Evolutionary conservation across 257 asterid species (phyloP).

Genomic region (Ajuga chamaepitys): DNA sequence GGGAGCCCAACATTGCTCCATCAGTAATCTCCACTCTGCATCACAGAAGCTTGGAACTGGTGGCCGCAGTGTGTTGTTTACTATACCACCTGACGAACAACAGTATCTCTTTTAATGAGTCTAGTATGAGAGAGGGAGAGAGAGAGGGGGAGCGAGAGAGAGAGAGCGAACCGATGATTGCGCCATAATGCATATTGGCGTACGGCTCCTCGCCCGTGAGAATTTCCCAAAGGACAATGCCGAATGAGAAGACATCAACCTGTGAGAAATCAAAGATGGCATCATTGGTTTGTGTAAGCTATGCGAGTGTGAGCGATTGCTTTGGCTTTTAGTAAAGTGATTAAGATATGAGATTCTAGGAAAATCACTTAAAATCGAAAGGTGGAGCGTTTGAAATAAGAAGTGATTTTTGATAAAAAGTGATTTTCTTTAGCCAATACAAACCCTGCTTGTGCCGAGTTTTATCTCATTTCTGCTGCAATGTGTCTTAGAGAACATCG

Average conservation of each 20-base stretch:
- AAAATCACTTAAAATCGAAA: no score
- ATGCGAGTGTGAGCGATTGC: no score
- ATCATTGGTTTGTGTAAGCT: not conserved
- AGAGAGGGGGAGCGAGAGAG: not conserved
- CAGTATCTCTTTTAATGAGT: not conserved
- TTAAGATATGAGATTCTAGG: no score
- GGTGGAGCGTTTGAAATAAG: no score
- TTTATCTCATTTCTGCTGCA: not conserved
- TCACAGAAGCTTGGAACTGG: conserved; percentile 73
- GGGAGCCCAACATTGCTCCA: conserved; percentile 99
- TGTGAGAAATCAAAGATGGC: conserved; percentile 21
- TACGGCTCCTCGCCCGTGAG: conserved; percentile 98
- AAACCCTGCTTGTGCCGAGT: no score
- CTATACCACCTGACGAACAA: conserved; percentile 68
- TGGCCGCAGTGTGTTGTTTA: conserved; percentile 79
- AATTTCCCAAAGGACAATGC: conserved; percentile 93
- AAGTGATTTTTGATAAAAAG: no score
- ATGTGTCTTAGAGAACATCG: not conserved
- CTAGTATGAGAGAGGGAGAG: not conserved
- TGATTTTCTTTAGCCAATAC: no score
- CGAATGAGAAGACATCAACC: conserved; percentile 96
- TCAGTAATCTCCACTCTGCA: conserved; percentile 67
- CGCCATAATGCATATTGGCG: conserved; percentile 97
- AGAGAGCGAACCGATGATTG: conserved; percentile 64
- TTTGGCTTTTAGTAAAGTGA: no score